Base-by-base conservation (phyloP, 805 yeast genomes). In the Candida broadrunensis region DNA sequence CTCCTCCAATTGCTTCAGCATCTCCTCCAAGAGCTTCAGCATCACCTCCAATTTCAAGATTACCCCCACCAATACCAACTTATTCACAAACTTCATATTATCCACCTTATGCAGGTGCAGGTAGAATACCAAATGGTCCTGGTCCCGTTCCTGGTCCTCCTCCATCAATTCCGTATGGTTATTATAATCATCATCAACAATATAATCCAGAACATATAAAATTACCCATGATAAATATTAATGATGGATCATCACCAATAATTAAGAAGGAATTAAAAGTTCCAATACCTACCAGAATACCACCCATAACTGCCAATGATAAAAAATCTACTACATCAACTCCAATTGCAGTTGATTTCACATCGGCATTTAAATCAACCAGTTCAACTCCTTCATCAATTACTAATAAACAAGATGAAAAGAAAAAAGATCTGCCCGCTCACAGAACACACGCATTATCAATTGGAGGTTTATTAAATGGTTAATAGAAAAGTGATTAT, bases 131-230 rank as follows among this genome's bases (percentile, higher is more conserved):
- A 18, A 65, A 67, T 47, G 72, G 71, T 2, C 73, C 72, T 0
- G 72, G 72, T 2, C 72, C 72, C 1, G 51, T 65, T 11, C 73
- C 72, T 0, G 71, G 71, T 1, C 73, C 73, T 3, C 67, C 70
- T 3, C 69, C 70, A 17, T 48, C 53, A 18, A 37, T 31, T 29
- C 38, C 33, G n/a, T 36, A 39, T 27, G 31, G 36, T 16, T 36
- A 41, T 26, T 20, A 36, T 27, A 37, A 24, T 16, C 35, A 27
- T 14, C 32, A 29, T 24, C 43, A 32, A 20, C 33, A 32, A 11
- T 29, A n/a, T 11, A 29, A 35, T 3, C 26, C 17, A 26, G 20
- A 25, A 6, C 13, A 17, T 17, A 20, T 29, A 35, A 31, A 24
- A 29, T 29, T 29, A 15, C 32, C 32, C 13, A 17, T 14, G 18